Evolutionary conservation across 768 basidiomycete genomes (phyloP).

Genomic region (Leccinum boreale): DNA sequence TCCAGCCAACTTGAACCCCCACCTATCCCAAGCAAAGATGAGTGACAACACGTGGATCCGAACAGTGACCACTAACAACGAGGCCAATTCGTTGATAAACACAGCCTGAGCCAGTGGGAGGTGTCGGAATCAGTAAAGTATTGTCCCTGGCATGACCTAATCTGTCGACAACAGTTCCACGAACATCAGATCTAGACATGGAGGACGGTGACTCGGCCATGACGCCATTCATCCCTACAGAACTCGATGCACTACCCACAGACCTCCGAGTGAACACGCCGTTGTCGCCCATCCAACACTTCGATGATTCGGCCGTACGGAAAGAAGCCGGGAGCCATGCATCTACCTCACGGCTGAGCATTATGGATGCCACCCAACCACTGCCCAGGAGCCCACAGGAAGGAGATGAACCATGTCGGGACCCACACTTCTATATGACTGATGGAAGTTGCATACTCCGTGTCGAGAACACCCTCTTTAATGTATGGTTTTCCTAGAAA

Average conservation of each 20-base stretch:
- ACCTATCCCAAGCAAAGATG: background rate
- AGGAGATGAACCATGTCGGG: conserved; percentile 27
- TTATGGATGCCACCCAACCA: background rate
- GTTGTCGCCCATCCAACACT: conserved; percentile 3
- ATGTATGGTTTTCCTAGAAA: conserved; percentile 43
- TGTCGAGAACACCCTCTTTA: conserved; percentile 65
- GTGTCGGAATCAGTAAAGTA: background rate
- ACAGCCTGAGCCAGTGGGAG: background rate
- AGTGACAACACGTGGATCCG: background rate
- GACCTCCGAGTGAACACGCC: background rate
- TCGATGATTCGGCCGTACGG: conserved; percentile 4
- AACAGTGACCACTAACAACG: background rate
- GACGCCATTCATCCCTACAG: conserved; percentile 21
- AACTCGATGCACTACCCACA: conserved; percentile 12
- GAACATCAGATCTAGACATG: conserved; percentile 10
- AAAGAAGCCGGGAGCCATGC: conserved; percentile 11
- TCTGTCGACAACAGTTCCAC: background rate
- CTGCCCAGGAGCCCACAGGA: conserved; percentile 6
- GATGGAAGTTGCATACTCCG: conserved; percentile 69
- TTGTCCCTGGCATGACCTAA: conserved; percentile 2
- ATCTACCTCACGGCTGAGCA: conserved; percentile 1
- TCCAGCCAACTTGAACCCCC: background rate
- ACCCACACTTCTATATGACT: conserved; percentile 58
- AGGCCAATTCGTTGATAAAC: background rate
- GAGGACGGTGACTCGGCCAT: conserved; percentile 4